Evolutionary conservation across 2,329 filamentous ascomycete genomes (phyloP), one percentile per base, ranked within the genome.

Genomic region (Trichophyton rubrum): DNA sequence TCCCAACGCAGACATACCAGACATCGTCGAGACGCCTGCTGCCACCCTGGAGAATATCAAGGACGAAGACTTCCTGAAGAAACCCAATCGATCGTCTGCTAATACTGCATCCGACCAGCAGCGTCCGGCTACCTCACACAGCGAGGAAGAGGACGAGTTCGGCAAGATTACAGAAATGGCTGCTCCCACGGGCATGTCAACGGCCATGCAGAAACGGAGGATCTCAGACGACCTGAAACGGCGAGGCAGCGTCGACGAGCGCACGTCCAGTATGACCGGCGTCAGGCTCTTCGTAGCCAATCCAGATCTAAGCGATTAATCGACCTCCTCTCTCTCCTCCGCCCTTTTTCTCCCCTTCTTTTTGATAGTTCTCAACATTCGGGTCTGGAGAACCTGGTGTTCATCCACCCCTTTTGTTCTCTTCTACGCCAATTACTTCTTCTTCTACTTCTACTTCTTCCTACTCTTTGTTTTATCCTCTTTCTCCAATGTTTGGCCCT

Each of bases 121-220:
- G 17, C 45, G 73, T 61, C 62, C 66, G n/a, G 64, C 66, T 4
- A 72, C 68, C 17, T 68, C 63, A 27, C 65, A 73, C 58, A 72
- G 69, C 56, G 72, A 75, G 33, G 72, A 76, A 43, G 80, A 82
- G 63, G 77, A 80, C 62, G 76, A 75, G 59, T 84, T 84, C 68
- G 82, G 81, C 27, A 75, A 76, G 3, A 69, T 82, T 41, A 78
- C 78, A 20, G 77, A 79, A 35, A 77, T 85, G 70, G 69, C 74
- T 65, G 71, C 74, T 60, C 72, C 77, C 1, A 75, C 66, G 63
- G 71, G 75, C 9, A 73, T 71, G 22, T 74, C 68, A 41, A 63
- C 69, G 1, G 73, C 74, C 11, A 66, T 70, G 38, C 67, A 73
- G 24, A 75, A 76, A 60, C 71, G 70, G 27, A 74, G 73, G 47